Evolutionary conservation across 2,329 filamentous ascomycete species (phyloP), one percentile per base, ranked within the genome.

Genomic region (Diaporthe citrichinensis): DNA sequence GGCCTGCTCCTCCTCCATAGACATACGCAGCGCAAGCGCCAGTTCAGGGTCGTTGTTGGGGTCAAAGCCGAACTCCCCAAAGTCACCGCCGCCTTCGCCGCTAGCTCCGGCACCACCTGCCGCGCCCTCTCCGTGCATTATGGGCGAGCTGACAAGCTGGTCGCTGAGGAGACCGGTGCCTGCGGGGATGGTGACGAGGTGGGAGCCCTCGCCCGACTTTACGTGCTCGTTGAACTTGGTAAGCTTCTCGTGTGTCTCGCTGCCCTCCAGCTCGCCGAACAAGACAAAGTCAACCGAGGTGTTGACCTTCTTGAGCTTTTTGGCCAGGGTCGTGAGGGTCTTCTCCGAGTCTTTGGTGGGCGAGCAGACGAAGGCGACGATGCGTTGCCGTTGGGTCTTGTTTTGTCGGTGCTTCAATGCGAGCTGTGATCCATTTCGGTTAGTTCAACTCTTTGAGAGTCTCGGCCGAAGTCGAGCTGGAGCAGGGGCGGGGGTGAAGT

Each of bases 231-330:
- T 95, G 88, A 99, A 99, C 39, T 94, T 93, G 82, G 95, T 92
- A 72, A 99, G 92, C 88, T 98, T 98, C 86, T 97, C 96, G 84
- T 94, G 92, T 73, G 94, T 94, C 78, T 93, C 95, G 79, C 98
- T 95, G 80, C 96, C 94, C 79, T 97, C 95, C 72, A 98, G 90
- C 81, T 99, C 96, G 79, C 97, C 97, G 81, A 99, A 99, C 62
- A 96, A 92, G 77, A 99, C 91, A 82, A 99, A 96, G 85, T 99
- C 97, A 82, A 99, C 94, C 77, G 93, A 94, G 76, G 98, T 94
- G 82, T 94, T 96, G 85, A 93, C 94, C 90, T 99, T 99, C 92
- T 98, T 98, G 95, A 98, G 97, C 88, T 97, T 97, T 88, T 97
- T 98, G 59, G 97, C 96, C 41, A 99, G 90, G 82, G 95, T 94